Conservation (phyloP, 495 filamentous ascomycete species). For the Tetracladium setigerum region DNA sequence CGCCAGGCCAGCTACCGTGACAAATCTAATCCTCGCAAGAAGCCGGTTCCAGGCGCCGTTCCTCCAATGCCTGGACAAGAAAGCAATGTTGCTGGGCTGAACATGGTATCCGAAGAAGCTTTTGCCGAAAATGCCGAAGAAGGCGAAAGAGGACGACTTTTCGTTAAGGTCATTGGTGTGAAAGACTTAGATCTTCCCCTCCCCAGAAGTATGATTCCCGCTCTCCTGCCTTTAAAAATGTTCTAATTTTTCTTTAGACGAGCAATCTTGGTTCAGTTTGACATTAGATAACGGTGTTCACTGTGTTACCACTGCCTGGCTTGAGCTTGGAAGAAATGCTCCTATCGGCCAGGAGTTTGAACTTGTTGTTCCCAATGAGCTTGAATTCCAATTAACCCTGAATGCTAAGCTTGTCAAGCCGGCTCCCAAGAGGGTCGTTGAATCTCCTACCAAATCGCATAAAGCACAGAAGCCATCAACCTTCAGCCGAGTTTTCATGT, state of each 20-base stretch:
- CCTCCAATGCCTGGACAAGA: conserved; percentile 86
- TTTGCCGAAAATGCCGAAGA: conserved; percentile 54
- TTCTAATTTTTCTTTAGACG: conserved; percentile 31
- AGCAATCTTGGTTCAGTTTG: conserved; percentile 85
- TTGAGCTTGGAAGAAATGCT: conserved; percentile 86
- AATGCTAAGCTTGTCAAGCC: conserved; percentile 90
- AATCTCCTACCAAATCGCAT: conserved; percentile 49
- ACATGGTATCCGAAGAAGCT: conserved; percentile 48
- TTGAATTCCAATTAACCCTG: conserved; percentile 94
- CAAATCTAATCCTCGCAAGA: conserved; percentile 55
- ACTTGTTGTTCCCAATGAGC: conserved; percentile 89
- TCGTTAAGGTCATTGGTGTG: conserved; percentile 94
- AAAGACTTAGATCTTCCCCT: conserved; percentile 91
- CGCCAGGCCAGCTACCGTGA: conserved; percentile 46
- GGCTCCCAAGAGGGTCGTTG: conserved; percentile 41
- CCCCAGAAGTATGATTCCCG: conserved; percentile 63
- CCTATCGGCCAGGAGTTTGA: conserved; percentile 98
- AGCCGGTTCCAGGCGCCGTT: conserved; percentile 50
- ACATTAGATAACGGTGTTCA: conserved; percentile 96
- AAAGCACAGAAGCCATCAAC: conserved; percentile 65
- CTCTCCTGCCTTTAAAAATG: background rate
- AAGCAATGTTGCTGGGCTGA: conserved; percentile 61
- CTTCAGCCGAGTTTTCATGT: conserved; percentile 87
- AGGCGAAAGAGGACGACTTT: conserved; percentile 84
- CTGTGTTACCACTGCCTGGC: conserved; percentile 93